phyloP scores from a whole-genome alignment of 768 basidiomycete species.

The Collybia sp. region DNA sequence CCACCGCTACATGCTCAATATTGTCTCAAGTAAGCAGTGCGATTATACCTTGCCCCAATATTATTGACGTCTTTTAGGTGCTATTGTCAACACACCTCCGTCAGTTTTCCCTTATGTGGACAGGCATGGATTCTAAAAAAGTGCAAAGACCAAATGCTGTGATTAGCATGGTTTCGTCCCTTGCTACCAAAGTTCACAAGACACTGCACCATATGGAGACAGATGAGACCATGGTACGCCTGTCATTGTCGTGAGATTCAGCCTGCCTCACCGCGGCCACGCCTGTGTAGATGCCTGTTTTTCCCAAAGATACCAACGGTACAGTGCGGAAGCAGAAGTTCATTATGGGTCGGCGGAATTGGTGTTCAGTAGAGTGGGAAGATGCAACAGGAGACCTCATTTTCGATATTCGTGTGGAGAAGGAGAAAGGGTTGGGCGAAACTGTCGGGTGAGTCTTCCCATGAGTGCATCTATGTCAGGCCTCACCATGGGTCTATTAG shows the following conservation, averaged over 20 bases:
- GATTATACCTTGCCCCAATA: neutral
- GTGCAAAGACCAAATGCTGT: conserved; percentile 62
- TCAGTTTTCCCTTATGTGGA: conserved; percentile 27
- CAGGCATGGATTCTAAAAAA: neutral
- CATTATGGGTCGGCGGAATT: conserved; percentile 89
- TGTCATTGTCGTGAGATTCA: neutral
- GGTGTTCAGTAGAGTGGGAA: conserved; percentile 70
- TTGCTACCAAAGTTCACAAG: conserved; percentile 79
- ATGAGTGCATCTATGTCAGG: neutral
- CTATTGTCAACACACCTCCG: conserved; percentile 95
- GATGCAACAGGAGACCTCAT: conserved; percentile 53
- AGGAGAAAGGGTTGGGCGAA: conserved; percentile 72
- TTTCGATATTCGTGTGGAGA: conserved; percentile 87
- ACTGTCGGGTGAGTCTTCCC: conserved; percentile 65
- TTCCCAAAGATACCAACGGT: conserved; percentile 74
- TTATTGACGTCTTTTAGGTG: conserved; percentile 37
- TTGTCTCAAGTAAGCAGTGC: conserved; percentile 69
- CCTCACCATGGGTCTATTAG: conserved; percentile 6
- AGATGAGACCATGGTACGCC: conserved; percentile 78
- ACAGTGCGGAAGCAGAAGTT: conserved; percentile 68
- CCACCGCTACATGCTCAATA: conserved; percentile 86
- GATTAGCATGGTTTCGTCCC: conserved; percentile 72
- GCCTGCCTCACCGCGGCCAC: neutral
- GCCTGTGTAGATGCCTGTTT: conserved; percentile 61
- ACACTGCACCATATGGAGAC: conserved; percentile 81